These are phyloP conservation scores for Dendrobium huoshanense DNA, from an alignment of 106 monocot genomes.

Conservation along the genomic window DNA sequence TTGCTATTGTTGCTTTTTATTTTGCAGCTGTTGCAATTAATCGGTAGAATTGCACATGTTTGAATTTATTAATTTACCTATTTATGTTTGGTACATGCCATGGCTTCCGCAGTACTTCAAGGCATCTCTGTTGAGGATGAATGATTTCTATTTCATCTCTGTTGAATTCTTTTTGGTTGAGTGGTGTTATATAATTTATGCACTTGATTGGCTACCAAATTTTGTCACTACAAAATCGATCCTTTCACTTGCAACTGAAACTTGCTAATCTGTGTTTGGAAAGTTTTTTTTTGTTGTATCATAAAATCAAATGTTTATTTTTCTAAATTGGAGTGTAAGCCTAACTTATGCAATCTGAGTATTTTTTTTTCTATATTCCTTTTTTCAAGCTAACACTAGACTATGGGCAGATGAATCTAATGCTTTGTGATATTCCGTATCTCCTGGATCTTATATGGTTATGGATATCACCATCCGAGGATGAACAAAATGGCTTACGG, in stretches of 20 bases:
- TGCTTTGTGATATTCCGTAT: conserved; percentile 72
- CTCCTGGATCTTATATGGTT: conserved; percentile 94
- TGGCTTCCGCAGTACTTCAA: not conserved
- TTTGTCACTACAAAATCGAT: not conserved
- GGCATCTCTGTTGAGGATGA: not conserved
- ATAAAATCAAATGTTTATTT: conserved; percentile 1
- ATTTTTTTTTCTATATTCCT: not conserved
- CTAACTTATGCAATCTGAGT: not conserved
- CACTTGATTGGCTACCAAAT: not conserved
- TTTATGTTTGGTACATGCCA: not conserved
- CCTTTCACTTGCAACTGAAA: not conserved
- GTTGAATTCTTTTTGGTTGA: not conserved
- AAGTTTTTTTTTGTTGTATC: not conserved
- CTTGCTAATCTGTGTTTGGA: not conserved
- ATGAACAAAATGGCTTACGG: conserved; percentile 70
- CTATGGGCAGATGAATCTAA: conserved; percentile 73
- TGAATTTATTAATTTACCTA: not conserved
- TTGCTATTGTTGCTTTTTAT: not conserved
- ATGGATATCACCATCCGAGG: conserved; percentile 87
- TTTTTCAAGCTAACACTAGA: conserved; percentile 1
- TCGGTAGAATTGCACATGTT: not conserved
- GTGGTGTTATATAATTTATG: not conserved
- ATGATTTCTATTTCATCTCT: not conserved
- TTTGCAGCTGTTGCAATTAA: not conserved
- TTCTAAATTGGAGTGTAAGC: not conserved